Evolutionary conservation across 1,139 yeast genomes (phyloP).

Genomic region (Pichia sp.): DNA sequence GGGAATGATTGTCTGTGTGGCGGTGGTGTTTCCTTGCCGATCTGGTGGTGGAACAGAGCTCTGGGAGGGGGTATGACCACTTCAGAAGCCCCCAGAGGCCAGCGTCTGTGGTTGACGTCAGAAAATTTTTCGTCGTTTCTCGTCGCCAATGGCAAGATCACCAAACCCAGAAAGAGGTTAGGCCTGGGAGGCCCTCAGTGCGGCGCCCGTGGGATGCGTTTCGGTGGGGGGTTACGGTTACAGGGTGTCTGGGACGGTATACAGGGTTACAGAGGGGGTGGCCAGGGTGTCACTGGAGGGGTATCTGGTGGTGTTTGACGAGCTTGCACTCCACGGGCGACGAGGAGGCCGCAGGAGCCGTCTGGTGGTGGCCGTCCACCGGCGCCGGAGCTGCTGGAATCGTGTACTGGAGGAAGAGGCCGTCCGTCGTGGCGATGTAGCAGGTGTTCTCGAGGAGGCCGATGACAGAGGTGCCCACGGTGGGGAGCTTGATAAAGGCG

Average conservation of each 20-base stretch:
- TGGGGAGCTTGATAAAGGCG: slow-evolving; percentile 34
- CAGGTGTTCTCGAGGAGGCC: slow-evolving; percentile 25
- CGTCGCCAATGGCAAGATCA: not conserved
- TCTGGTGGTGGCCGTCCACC: not conserved
- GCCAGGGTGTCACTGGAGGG: not conserved
- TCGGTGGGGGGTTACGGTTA: too few relatives aligned
- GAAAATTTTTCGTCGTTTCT: slow-evolving; percentile 10
- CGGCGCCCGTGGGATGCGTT: too few relatives aligned
- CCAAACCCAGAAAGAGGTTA: not conserved
- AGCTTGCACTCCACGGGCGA: not conserved
- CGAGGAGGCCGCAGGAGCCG: too few relatives aligned
- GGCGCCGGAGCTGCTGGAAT: slow-evolving; percentile 3
- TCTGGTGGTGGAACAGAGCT: not conserved
- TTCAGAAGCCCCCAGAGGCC: not conserved
- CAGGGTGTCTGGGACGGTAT: too few relatives aligned
- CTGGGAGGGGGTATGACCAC: not conserved
- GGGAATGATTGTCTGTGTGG: not conserved
- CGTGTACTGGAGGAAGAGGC: slow-evolving; percentile 11
- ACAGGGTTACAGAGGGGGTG: not conserved
- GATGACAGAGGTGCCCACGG: slow-evolving; percentile 22
- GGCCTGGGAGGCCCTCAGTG: too few relatives aligned
- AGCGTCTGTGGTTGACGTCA: not conserved
- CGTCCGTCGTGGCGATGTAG: slow-evolving; percentile 25
- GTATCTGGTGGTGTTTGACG: slow-evolving; percentile 2
- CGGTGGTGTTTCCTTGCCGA: not conserved